These are phyloP conservation scores for Globisporangium okanoganense DNA, from an alignment of 352 stramenopile species.

Conservation along the genomic window DNA sequence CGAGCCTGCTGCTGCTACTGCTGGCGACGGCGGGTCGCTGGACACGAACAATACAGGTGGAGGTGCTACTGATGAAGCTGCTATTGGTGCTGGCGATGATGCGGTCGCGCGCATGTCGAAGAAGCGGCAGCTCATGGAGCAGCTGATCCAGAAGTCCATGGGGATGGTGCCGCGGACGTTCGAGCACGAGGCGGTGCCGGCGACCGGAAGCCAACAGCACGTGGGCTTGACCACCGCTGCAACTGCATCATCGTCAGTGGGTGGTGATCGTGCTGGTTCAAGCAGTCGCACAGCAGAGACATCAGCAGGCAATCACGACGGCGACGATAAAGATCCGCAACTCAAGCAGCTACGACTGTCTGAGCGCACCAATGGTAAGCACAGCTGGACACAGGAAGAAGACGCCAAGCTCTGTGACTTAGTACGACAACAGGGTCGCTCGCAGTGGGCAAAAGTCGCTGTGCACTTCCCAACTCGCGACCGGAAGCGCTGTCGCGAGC, in stretches of 20 bases:
- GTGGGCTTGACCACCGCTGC: conserved; percentile 3
- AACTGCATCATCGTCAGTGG: not conserved
- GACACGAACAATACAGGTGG: not conserved
- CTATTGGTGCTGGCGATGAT: not conserved
- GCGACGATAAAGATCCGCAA: not conserved
- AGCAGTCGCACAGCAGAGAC: not conserved
- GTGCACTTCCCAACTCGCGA: conserved; percentile 35
- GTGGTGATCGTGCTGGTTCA: not conserved
- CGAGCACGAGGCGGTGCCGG: conserved; percentile 1
- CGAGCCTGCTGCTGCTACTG: not conserved
- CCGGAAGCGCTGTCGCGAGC: conserved; percentile 68
- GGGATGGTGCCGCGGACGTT: conserved; percentile 21
- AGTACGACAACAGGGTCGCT: conserved; percentile 27
- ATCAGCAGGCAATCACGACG: not conserved
- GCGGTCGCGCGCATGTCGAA: conserved; percentile 13
- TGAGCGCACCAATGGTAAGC: no score
- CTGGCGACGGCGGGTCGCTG: not conserved
- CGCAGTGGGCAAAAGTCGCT: conserved; percentile 40
- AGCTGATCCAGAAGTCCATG: conserved; percentile 46
- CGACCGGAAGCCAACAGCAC: not conserved
- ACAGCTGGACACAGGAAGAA: conserved; percentile 43
- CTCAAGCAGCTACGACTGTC: not conserved
- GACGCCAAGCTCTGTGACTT: conserved; percentile 40
- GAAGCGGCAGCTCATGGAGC: conserved; percentile 54
- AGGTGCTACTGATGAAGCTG: not conserved